phyloP scores from a whole-genome alignment of 1,284 basidiomycete species.

The Papiliotrema fonsecae region DNA sequence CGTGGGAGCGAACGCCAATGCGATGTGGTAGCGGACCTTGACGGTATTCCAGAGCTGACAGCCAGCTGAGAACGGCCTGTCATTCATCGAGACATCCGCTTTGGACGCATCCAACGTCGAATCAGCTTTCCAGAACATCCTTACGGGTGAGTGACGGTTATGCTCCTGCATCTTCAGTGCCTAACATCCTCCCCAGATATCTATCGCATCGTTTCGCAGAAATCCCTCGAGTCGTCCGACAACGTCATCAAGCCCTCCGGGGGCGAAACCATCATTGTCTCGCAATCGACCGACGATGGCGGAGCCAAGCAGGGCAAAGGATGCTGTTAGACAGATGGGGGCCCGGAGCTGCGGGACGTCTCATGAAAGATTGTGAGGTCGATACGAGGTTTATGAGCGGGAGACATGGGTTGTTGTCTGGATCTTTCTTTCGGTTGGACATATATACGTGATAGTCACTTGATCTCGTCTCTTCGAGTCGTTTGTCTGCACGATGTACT shows the following conservation, averaged over 20 bases:
- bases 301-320: conserved; percentile 46
- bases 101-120: conserved; percentile 99
- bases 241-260: conserved; percentile 64
- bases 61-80: conserved; percentile 72
- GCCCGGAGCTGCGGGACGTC: too few relatives aligned
- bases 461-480: too few relatives aligned
- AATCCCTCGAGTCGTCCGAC: conserved; percentile 74
- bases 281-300: conserved; percentile 52
- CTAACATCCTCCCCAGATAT: conserved; percentile 60
- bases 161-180: not conserved
- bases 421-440: too few relatives aligned
- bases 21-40: conserved; percentile 40
- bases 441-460: too few relatives aligned
- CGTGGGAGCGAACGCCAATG: too few relatives aligned
- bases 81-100: conserved; percentile 98
- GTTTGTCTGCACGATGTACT: too few relatives aligned
- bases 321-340: conserved; percentile 40
- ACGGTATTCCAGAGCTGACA: not conserved
- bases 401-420: too few relatives aligned
- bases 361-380: too few relatives aligned
- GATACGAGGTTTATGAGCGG: not conserved
- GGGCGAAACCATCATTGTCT: conserved; percentile 71
- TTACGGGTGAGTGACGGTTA: conserved; percentile 64
- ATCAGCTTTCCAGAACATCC: conserved; percentile 91
- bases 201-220: conserved; percentile 89